Base-by-base conservation (phyloP, 2,329 filamentous ascomycete species). In the Colletotrichum sp. region DNA sequence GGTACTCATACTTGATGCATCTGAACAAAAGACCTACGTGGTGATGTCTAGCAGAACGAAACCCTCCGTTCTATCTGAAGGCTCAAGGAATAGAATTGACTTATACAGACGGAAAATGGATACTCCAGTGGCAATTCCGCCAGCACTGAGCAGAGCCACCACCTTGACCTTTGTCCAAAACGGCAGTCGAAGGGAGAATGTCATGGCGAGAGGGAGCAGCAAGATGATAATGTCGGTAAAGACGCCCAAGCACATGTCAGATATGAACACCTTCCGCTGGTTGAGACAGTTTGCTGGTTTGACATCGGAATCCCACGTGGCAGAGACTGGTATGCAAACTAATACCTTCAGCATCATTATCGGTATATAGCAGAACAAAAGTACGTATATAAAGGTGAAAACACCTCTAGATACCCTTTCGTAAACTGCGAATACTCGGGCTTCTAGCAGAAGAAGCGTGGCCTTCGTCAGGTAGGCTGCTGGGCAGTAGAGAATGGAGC, bases 161-260 rank as follows among this genome's bases (percentile, higher is more conserved):
- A 85, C 81, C 73, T 82, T 83, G 5, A 84, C 28, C 72, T 84
- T 85, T 70, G 81, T 82, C 10, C 64, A 60, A 26, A 78, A 30
- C 0, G 80, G 75, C 60, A 83, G 77, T 12, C 80, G 78, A 24
- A 85, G 77, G 1, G 76, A 78, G 78, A 79, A 82, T 2, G 79
- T 81, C 71, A 85, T 69, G 0, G 81, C 79, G 4, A 84, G 75
- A 8, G 84, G 84, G 3, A 85, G 65, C 10, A 84, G 13, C 15
- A 85, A 78, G 18, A 85, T 82, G 26, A 82, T 78, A 9, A 82
- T 70, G 75, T 85, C 83, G 21, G 81, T 83, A 13, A 84, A 21
- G 16, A 82, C 78, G 34, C 80, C 82, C 15, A 84, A 68, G 15
- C 80, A 78, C 5, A 81, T 80, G 57, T 85, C 84, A 8, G 80